Conservation (phyloP, 257 asterid species). For the Nicotiana attenuata region DNA sequence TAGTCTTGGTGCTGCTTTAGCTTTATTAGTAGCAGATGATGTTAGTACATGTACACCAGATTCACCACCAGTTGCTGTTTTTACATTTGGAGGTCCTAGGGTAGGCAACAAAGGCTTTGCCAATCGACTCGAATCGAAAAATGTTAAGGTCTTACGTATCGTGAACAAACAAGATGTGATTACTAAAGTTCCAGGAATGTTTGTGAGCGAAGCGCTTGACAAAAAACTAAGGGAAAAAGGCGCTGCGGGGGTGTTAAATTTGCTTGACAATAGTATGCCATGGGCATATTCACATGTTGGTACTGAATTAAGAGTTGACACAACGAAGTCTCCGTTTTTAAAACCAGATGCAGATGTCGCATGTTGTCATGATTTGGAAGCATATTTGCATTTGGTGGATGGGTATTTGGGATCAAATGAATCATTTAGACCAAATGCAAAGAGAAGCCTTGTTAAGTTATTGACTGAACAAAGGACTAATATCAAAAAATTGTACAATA, state of each 20-base stretch:
- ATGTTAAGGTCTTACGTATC: constrained; percentile 57
- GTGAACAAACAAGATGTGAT: constrained; percentile 76
- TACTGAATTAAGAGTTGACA: constrained; percentile 57
- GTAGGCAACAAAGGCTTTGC: constrained; percentile 77
- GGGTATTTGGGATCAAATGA: constrained; percentile 76
- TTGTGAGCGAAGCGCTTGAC: constrained; percentile 70
- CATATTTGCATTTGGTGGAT: constrained; percentile 81
- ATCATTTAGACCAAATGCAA: constrained; percentile 81
- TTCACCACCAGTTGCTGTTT: constrained; percentile 64
- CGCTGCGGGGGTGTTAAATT: constrained; percentile 27
- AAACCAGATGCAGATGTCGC: constrained; percentile 73
- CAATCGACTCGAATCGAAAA: constrained; percentile 30
- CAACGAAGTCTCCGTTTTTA: constrained; percentile 76
- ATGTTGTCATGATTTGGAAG: constrained; percentile 94
- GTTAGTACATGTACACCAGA: constrained; percentile 44
- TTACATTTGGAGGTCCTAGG: constrained; percentile 87
- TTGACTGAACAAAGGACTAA: constrained; percentile 67
- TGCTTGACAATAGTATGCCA: constrained; percentile 60
- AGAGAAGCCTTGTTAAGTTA: constrained; percentile 70
- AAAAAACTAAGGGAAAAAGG: constrained; percentile 40
- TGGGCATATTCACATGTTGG: constrained; percentile 94
- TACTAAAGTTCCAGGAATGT: constrained; percentile 84
- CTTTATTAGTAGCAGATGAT: constrained; percentile 65
- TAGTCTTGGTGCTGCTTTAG: constrained; percentile 85
- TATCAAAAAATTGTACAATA: constrained; percentile 65